These are phyloP conservation scores for Umbelopsis vinacea DNA, from an alignment of 192 early-diverging fungal species.

Conservation along the genomic window DNA sequence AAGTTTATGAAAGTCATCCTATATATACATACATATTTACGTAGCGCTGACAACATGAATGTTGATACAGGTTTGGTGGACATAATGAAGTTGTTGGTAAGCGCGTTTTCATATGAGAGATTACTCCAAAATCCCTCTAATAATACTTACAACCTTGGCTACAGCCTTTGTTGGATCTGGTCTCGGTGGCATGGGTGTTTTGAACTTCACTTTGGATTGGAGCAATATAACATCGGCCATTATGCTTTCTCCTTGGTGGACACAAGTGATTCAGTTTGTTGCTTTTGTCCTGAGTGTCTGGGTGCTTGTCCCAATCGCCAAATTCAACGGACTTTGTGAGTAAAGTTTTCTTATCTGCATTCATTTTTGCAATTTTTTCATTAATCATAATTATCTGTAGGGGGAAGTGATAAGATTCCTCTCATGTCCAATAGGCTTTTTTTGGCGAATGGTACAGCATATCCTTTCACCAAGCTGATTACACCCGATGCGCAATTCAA, in stretches of 20 bases:
- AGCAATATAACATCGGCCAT: constrained; percentile 64
- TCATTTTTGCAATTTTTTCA: background rate
- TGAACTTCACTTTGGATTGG: constrained; percentile 80
- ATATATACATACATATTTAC: background rate
- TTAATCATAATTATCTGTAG: background rate
- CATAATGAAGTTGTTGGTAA: background rate
- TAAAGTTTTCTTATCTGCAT: background rate
- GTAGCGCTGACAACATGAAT: background rate
- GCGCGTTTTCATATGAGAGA: background rate
- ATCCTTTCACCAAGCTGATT: constrained; percentile 39
- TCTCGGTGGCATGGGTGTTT: constrained; percentile 67
- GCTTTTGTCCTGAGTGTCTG: constrained; percentile 76
- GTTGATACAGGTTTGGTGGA: background rate
- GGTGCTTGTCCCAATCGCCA: constrained; percentile 64
- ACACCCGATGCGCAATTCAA: constrained; percentile 56
- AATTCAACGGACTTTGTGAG: constrained; percentile 42
- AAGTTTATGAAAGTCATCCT: background rate
- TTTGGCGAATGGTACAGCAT: constrained; percentile 36
- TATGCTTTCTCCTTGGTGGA: constrained; percentile 75
- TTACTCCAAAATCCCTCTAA: no score
- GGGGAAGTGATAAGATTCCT: constrained; percentile 29
- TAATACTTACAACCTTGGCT: constrained; percentile 16
- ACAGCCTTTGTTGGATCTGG: constrained; percentile 53
- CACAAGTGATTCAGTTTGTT: constrained; percentile 70
- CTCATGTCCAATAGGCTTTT: constrained; percentile 48